Base-by-base conservation (phyloP, 2,329 filamentous ascomycete species). In the Fusarium siculi region DNA sequence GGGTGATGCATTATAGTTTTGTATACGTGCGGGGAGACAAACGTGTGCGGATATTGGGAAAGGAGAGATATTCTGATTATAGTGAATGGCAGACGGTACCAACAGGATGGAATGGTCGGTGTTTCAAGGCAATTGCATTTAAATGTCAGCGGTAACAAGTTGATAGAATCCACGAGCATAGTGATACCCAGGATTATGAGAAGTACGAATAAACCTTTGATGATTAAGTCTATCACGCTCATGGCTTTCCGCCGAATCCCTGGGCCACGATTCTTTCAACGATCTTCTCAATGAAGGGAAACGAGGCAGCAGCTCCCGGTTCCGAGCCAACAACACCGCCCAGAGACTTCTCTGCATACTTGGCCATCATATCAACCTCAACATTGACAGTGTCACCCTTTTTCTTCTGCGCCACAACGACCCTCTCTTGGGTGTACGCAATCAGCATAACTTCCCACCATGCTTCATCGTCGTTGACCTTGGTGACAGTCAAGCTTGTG, bases 361-460 rank as follows among this genome's bases (percentile, higher is more conserved):
- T 96, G 57, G 89, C 90, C 84, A 92, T 88, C 85, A 97, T 94
- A 80, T 98, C 95, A 60, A 97, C 96, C 86, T 98, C 95, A 40
- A 98, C 89, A 79, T 98, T 98, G 69, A 97, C 93, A 55, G 91
- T 89, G 10, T 97, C 94, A 5, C 95, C 95, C 36, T 88, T 84
- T 82, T 89, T 86, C 88, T 98, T 98, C 58, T 85, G 86, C 5
- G 93, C 93, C 72, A 94, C 91, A 21, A 97, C 92, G 21, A 99
- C 92, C 82, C 93, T 93, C 83, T 96, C 94, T 85, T 98, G 96
- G 16, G 96, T 98, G 83, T 99, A 99, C 14, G 93, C 90, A 81
- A 99, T 98, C 70, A 99, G 87, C 96, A 99, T 99, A 55, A 99
- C 93, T 88, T 98, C 96, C 89, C 92, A 98, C 81, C 94, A 97